A percentile compares a stretch with the other conserved stretches of the same genome.
Conservation (phyloP, 768 basidiomycete genomes). For the Gautieria morchelliformis region DNA sequence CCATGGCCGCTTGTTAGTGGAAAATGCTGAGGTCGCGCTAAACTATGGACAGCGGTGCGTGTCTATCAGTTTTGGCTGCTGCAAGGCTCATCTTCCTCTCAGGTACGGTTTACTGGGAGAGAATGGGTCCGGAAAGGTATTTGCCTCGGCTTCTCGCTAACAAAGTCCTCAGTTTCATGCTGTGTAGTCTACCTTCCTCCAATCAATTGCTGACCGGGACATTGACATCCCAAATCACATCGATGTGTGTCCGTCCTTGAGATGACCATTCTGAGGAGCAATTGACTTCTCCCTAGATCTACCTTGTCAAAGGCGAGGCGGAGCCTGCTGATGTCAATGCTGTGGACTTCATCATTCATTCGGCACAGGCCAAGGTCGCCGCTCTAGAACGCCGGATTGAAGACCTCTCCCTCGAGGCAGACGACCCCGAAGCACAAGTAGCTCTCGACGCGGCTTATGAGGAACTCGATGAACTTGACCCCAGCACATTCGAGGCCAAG, state of each 20-base stretch:
- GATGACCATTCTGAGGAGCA: background rate
- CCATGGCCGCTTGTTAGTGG: slow-evolving; percentile 78
- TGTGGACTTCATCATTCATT: slow-evolving; percentile 92
- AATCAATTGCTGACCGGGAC: slow-evolving; percentile 92
- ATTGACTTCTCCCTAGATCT: slow-evolving; percentile 40
- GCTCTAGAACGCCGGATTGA: slow-evolving; percentile 90
- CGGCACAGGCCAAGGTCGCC: slow-evolving; percentile 88
- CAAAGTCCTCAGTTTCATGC: background rate
- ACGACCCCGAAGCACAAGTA: slow-evolving; percentile 69
- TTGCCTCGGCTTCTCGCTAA: background rate
- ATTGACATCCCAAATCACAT: slow-evolving; percentile 91
- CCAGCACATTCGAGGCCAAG: slow-evolving; percentile 89
- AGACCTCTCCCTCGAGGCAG: slow-evolving; percentile 73
- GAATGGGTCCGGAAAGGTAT: slow-evolving; percentile 97
- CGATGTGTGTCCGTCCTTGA: slow-evolving; percentile 37
- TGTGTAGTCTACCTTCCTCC: slow-evolving; percentile 85
- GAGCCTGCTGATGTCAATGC: slow-evolving; percentile 94
- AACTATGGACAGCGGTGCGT: slow-evolving; percentile 72
- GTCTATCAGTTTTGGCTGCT: background rate
- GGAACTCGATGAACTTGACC: slow-evolving; percentile 95
- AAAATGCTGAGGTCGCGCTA: slow-evolving; percentile 60
- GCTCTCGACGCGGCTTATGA: slow-evolving; percentile 88
- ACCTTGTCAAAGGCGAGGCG: slow-evolving; percentile 91
- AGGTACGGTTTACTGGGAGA: slow-evolving; percentile 91
- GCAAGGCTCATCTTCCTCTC: background rate